A percentile compares a stretch with the other conserved stretches of the same genome.
Conservation (phyloP, 441 rosid species). For the Cnidoscolus chayamansa region DNA sequence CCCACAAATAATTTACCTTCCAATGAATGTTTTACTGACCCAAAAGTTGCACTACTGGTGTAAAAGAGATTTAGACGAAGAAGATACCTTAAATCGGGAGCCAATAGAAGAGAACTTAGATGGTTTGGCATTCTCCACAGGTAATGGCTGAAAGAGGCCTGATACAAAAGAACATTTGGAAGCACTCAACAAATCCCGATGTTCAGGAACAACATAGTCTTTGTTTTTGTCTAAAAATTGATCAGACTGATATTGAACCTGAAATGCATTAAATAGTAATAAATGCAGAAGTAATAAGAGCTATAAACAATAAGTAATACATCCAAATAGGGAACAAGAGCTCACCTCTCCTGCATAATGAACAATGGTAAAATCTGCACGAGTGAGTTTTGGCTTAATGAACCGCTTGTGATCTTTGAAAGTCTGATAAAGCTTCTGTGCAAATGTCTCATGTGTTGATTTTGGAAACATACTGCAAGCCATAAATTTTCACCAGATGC, state of each 20-base stretch:
- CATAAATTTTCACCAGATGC: slow-evolving; percentile 19
- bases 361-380: slow-evolving; percentile 74
- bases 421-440: slow-evolving; percentile 74
- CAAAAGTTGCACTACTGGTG: slow-evolving; percentile 13
- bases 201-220: slow-evolving; percentile 88
- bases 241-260: slow-evolving; percentile 90
- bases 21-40: not conserved
- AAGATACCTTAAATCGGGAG: slow-evolving; percentile 75
- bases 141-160: slow-evolving; percentile 60
- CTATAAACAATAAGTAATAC: slow-evolving; percentile 6
- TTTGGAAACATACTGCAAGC: slow-evolving; percentile 91
- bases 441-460: slow-evolving; percentile 82
- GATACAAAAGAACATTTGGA: slow-evolving; percentile 75
- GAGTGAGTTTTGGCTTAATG: slow-evolving; percentile 78
- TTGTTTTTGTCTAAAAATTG: slow-evolving; percentile 89
- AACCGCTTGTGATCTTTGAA: slow-evolving; percentile 55
- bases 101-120: slow-evolving; percentile 90
- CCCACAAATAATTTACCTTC: slow-evolving; percentile 8
- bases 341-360: slow-evolving; percentile 98
- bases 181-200: slow-evolving; percentile 81
- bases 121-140: slow-evolving; percentile 61
- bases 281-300: slow-evolving; percentile 22
- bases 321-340: slow-evolving; percentile 13
- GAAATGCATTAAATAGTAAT: slow-evolving; percentile 30
- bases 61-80: slow-evolving; percentile 13